Conservation (phyloP, 345 rosid genomes). For the Melaleuca alternifolia region DNA sequence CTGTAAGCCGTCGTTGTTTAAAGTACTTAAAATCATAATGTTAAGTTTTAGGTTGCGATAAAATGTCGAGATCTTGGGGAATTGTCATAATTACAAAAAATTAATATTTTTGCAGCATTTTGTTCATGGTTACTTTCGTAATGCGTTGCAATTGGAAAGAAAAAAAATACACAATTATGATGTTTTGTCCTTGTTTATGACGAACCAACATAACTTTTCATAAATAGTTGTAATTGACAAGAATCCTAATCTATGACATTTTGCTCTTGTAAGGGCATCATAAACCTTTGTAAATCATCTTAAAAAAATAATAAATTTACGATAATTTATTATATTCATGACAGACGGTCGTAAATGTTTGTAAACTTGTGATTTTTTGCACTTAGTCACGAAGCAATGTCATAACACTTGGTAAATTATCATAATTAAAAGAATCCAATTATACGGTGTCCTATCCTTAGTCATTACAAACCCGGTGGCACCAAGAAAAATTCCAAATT, state of each 20-base stretch:
- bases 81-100: background rate
- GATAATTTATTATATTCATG: background rate
- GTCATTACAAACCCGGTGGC: background rate
- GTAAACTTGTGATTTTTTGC: background rate
- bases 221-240: too few species aligned
- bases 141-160: background rate
- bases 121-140: background rate
- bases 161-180: background rate
- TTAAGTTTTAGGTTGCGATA: background rate
- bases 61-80: background rate
- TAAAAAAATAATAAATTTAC: background rate
- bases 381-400: background rate
- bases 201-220: background rate
- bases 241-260: background rate
- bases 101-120: background rate
- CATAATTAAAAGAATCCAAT: background rate
- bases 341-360: background rate
- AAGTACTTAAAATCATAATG: background rate
- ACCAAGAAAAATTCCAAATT: background rate
- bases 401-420: background rate
- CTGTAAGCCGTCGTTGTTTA: background rate
- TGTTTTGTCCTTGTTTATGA: background rate
- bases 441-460: background rate
- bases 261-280: background rate
- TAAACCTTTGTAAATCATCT: background rate